phyloP scores from a whole-genome alignment of 768 basidiomycete genomes.

The Boletus rex-veris region DNA sequence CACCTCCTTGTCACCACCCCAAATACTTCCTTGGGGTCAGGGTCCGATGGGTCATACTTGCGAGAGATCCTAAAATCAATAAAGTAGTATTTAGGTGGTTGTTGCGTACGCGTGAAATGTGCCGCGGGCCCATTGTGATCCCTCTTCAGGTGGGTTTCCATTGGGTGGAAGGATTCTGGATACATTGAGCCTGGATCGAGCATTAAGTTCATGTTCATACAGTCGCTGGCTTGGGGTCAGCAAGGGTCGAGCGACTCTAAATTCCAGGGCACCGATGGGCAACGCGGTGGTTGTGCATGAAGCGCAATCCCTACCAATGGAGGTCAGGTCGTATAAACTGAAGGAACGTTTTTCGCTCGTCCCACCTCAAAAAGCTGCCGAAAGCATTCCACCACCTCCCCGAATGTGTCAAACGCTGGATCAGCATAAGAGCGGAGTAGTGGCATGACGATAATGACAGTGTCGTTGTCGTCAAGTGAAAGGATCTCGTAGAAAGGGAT shows the following conservation, averaged over 20 bases:
- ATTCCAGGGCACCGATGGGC: constrained; percentile 9
- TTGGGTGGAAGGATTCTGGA: constrained; percentile 27
- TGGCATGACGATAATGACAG: constrained; percentile 2
- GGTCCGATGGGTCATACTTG: constrained; percentile 26
- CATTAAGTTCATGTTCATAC: constrained; percentile 32
- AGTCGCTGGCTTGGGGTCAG: constrained; percentile 20
- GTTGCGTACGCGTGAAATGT: constrained; percentile 28
- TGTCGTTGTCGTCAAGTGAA: neutral
- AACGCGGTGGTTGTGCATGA: constrained; percentile 24
- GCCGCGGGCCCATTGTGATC: constrained; percentile 21
- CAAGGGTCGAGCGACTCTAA: too few relatives aligned
- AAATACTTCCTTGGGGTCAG: constrained; percentile 27
- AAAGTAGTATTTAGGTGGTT: constrained; percentile 17
- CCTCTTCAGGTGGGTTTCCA: constrained; percentile 5
- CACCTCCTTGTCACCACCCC: constrained; percentile 41
- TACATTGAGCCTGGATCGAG: constrained; percentile 25
- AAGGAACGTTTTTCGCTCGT: neutral
- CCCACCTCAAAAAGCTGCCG: constrained; percentile 32
- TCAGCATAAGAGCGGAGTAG: neutral
- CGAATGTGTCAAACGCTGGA: constrained; percentile 28
- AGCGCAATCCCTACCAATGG: neutral
- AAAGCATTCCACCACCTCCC: constrained; percentile 34
- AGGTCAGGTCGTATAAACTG: neutral
- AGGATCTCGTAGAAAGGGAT: constrained; percentile 30
- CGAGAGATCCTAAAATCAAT: constrained; percentile 37